phyloP scores from a whole-genome alignment of 192 early-diverging fungal genomes.

The Coemansia sp. region DNA sequence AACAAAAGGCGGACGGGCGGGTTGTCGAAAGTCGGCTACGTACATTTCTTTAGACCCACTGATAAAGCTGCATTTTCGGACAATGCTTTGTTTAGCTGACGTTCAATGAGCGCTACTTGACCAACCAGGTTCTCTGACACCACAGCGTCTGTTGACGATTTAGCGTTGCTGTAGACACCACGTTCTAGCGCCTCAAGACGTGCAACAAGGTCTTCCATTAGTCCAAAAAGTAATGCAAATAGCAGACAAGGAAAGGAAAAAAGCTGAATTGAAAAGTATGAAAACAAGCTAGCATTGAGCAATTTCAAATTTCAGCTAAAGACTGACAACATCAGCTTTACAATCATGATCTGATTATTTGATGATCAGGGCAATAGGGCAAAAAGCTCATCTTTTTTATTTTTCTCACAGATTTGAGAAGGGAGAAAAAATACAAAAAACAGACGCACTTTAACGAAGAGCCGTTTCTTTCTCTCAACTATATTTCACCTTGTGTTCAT shows the following conservation, averaged over 20 bases:
- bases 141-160: not conserved
- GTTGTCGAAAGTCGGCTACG: too few relatives aligned
- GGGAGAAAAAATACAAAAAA: not conserved
- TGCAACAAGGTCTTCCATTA: slow-evolving; percentile 33
- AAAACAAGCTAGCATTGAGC: not conserved
- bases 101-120: slow-evolving; percentile 39
- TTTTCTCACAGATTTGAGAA: too few relatives aligned
- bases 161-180: slow-evolving; percentile 18
- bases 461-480: slow-evolving; percentile 11
- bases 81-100: slow-evolving; percentile 21
- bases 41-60: slow-evolving; percentile 34
- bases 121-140: slow-evolving; percentile 11
- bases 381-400: too few relatives aligned
- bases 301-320: too few relatives aligned
- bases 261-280: not conserved
- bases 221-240: not conserved
- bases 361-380: not conserved
- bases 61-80: slow-evolving; percentile 24
- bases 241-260: slow-evolving; percentile 4
- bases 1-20: too few relatives aligned
- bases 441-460: not conserved
- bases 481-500: slow-evolving; percentile 19
- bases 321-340: too few relatives aligned
- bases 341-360: not conserved
- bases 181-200: slow-evolving; percentile 43